Evolutionary conservation across 2,329 filamentous ascomycete genomes (phyloP), one percentile per base, ranked within the genome.

Genomic region (Nemania serpens): DNA sequence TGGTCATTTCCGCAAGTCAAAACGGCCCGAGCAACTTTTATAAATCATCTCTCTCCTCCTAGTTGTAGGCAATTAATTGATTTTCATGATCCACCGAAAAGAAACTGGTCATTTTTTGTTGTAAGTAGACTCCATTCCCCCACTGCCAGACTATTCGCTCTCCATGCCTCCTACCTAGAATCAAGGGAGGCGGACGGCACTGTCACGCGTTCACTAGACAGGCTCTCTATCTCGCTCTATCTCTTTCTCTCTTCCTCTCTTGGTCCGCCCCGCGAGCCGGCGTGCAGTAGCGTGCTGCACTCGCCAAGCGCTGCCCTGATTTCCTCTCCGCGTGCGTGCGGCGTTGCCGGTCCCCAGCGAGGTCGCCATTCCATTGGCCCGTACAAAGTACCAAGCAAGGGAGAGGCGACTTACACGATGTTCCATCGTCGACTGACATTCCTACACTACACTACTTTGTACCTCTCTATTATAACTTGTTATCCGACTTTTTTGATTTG

Each of bases 221-320:
- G 25, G 25, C 25, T 29, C 25, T 29, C 25, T 29, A 29, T 29
- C 25, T 29, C 4, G 25, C 25, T 29, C 25, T 7, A 29, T 29
- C 25, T 29, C 25, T 29, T 48, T 43, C 25, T 50, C 25, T n/a
- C n/a, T 47, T 42, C 39, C n/a, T 47, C 39, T 42, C 29, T 56
- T 10, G 13, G 55, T 59, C 46, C 46, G 25, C 5, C 33, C 50
- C 55, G 45, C 43, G 59, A 48, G 42, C 43, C 41, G 29, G 48
- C 51, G 45, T 61, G 58, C 61, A 61, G 61, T 61, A 58, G 56
- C 47, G 48, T 50, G 57, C 57, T 56, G 56, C 52, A 54, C 49
- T 50, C 37, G 22, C 52, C 61, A 45, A 48, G 52, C 56, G 48
- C 50, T 11, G 52, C 42, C 57, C 61, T 47, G 52, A 56, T 59